phyloP scores from a whole-genome alignment of 768 basidiomycete genomes.

The Agaricus sinodeliciosus region DNA sequence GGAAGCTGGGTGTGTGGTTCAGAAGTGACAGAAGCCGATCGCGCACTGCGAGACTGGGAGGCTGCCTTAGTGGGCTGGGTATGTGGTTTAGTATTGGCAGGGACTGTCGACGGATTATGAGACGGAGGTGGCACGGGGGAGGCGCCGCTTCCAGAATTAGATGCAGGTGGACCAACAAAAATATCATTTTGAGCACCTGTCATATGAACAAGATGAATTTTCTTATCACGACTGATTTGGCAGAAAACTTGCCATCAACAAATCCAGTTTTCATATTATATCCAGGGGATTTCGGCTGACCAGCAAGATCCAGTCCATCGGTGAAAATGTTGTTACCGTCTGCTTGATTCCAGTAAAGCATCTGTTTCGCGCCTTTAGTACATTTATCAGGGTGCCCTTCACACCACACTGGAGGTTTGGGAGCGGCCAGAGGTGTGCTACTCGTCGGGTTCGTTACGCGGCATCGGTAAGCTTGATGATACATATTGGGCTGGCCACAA shows the following conservation, averaged over 20 bases:
- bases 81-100: no score
- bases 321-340: constrained; percentile 44
- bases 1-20: no score
- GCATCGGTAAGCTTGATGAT: constrained; percentile 39
- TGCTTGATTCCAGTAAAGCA: constrained; percentile 47
- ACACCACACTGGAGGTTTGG: constrained; percentile 47
- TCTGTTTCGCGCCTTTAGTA: constrained; percentile 45
- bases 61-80: not conserved
- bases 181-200: constrained; percentile 11
- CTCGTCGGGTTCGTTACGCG: constrained; percentile 38
- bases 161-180: not conserved
- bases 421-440: constrained; percentile 30
- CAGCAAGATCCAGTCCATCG: constrained; percentile 30
- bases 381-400: constrained; percentile 37
- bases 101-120: no score
- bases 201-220: not conserved
- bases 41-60: not conserved
- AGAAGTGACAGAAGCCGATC: no score
- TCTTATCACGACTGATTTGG: not conserved
- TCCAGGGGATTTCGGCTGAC: constrained; percentile 35
- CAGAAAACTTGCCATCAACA: constrained; percentile 29
- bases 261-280: constrained; percentile 47
- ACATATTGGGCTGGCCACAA: constrained; percentile 51
- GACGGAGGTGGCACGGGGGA: no score
- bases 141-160: not conserved